These are phyloP conservation scores for Acanthamoeba quina DNA, from an alignment of 208 protist genomes.

Conservation along the genomic window DNA sequence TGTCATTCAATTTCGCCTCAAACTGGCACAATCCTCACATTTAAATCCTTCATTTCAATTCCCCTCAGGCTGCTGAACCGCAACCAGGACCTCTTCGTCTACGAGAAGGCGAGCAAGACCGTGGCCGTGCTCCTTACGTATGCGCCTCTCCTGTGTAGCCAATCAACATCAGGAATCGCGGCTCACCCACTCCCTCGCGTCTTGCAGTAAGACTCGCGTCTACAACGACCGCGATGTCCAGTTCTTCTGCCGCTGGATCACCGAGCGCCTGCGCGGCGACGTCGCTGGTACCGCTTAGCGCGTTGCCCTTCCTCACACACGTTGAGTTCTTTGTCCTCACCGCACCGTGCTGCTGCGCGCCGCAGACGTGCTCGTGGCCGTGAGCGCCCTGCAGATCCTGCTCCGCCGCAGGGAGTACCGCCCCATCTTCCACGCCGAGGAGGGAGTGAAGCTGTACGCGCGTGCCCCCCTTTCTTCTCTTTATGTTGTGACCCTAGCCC, in stretches of 20 bases:
- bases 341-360: background rate
- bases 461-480: too few relatives aligned
- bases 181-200: background rate
- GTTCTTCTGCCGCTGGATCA: constrained; percentile 61
- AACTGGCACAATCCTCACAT: background rate
- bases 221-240: constrained; percentile 29
- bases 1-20: too few relatives aligned
- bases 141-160: background rate
- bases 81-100: constrained; percentile 4
- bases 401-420: constrained; percentile 34
- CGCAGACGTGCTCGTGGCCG: constrained; percentile 2
- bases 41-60: background rate
- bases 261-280: constrained; percentile 33
- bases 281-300: background rate
- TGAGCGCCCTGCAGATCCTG: constrained; percentile 31
- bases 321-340: background rate
- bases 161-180: background rate
- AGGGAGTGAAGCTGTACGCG: constrained; percentile 14
- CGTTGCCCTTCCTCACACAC: background rate
- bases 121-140: background rate
- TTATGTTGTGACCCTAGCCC: too few relatives aligned
- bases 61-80: constrained; percentile 23
- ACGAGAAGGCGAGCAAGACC: constrained; percentile 35
- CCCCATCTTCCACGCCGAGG: constrained; percentile 30
- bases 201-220: background rate